Evolutionary conservation across 176 grass and related monocot genomes (phyloP).

Genomic region (Alloteropsis semialata): DNA sequence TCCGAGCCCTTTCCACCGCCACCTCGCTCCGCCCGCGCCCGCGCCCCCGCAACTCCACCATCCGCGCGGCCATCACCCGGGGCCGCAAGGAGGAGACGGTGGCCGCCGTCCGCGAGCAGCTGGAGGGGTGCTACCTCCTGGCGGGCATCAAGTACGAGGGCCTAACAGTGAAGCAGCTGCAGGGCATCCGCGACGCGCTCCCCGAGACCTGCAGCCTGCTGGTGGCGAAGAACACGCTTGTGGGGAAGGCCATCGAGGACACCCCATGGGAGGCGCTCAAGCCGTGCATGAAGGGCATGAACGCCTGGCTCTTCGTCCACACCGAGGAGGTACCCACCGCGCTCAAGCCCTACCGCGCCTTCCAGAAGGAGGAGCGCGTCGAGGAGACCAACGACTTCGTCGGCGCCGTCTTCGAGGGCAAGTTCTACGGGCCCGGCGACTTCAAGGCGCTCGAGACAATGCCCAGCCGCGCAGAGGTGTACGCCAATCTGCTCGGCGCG

Average conservation of each 20-base stretch:
- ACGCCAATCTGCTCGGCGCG: slow-evolving; percentile 73
- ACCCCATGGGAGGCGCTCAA: slow-evolving; percentile 77
- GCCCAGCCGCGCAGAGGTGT: slow-evolving; percentile 85
- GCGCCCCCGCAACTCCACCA: slow-evolving; percentile 36
- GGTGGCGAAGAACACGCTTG: slow-evolving; percentile 84
- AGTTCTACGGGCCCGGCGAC: slow-evolving; percentile 78
- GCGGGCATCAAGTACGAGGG: slow-evolving; percentile 91
- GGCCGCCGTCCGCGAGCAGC: slow-evolving; percentile 59
- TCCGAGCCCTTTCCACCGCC: slow-evolving; percentile 19
- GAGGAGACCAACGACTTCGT: slow-evolving; percentile 84
- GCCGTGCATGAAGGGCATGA: slow-evolving; percentile 93
- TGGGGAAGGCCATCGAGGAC: slow-evolving; percentile 91
- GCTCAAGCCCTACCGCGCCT: slow-evolving; percentile 72
- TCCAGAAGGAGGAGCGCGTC: slow-evolving; percentile 87
- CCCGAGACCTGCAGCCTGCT: slow-evolving; percentile 67
- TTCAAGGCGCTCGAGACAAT: slow-evolving; percentile 91
- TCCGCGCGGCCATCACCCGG: slow-evolving; percentile 69
- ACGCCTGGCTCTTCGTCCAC: slow-evolving; percentile 95
- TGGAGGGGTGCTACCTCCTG: slow-evolving; percentile 85
- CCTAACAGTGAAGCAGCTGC: slow-evolving; percentile 84
- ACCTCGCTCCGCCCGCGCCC: slow-evolving; percentile 15
- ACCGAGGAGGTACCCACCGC: slow-evolving; percentile 84
- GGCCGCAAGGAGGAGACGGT: slow-evolving; percentile 71
- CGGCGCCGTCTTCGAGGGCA: slow-evolving; percentile 89
- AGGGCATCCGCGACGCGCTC: slow-evolving; percentile 67